phyloP scores from a whole-genome alignment of 345 rosid species.

The Hibiscus mutabilis region DNA sequence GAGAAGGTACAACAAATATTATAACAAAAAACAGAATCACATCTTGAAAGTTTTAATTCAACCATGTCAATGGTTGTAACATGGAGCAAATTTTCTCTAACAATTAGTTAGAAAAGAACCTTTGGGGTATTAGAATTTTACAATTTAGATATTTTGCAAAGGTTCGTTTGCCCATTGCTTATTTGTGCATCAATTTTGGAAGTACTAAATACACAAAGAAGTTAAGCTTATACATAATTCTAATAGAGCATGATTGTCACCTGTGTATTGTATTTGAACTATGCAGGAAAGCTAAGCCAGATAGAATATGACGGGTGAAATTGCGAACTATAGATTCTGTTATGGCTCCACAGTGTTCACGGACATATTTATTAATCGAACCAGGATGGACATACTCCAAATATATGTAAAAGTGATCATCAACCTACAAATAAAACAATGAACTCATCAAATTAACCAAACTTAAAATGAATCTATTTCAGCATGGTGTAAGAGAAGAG shows the following conservation, averaged over 20 bases:
- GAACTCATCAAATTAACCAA: constrained; percentile 8
- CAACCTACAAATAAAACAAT: constrained; percentile 35
- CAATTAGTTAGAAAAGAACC: neutral
- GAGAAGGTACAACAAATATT: neutral
- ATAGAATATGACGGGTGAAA: constrained; percentile 67
- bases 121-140: neutral
- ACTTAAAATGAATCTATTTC: constrained; percentile 2
- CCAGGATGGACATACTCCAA: constrained; percentile 69
- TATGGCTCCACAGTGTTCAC: constrained; percentile 49
- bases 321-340: constrained; percentile 61
- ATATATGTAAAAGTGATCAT: constrained; percentile 54
- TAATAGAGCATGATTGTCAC: constrained; percentile 20
- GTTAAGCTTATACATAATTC: neutral
- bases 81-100: neutral
- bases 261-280: constrained; percentile 60
- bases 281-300: constrained; percentile 58
- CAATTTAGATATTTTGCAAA: neutral
- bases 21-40: neutral
- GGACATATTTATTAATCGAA: constrained; percentile 47
- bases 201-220: neutral
- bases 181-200: neutral
- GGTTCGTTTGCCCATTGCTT: neutral
- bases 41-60: neutral
- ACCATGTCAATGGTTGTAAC: neutral
- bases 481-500: neutral